These are phyloP conservation scores for Oehlia diaphana DNA, from an alignment of 192 early-diverging fungal species.

Conservation along the genomic window DNA sequence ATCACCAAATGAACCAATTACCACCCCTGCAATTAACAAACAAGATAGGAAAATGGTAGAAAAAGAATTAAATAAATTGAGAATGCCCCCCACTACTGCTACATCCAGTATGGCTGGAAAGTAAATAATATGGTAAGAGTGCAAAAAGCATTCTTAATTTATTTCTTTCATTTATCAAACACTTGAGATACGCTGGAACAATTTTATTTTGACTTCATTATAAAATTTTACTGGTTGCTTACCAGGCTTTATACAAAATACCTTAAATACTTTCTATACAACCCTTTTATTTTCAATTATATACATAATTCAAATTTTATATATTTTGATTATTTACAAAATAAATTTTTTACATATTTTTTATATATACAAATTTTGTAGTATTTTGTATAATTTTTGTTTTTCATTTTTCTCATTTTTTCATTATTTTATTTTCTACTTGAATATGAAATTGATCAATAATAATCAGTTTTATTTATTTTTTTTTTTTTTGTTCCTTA, in stretches of 20 bases:
- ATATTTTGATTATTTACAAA: background rate
- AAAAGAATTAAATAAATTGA: conserved; percentile 23
- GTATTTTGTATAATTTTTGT: background rate
- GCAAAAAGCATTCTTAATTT: background rate
- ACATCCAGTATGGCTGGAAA: conserved; percentile 19
- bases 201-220: background rate
- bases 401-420: background rate
- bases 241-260: background rate
- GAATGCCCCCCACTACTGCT: background rate
- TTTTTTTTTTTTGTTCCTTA: background rate
- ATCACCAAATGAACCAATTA: background rate
- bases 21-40: background rate
- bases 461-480: background rate
- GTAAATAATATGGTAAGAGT: background rate
- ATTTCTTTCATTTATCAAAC: background rate
- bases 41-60: conserved; percentile 13
- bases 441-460: background rate
- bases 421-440: background rate
- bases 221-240: background rate
- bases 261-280: background rate
- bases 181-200: background rate
- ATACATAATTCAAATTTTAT: background rate
- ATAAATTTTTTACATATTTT: background rate
- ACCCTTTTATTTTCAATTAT: background rate
- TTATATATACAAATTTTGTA: background rate